A percentile compares a stretch with the other conserved stretches of the same genome.
Evolutionary conservation across 148 eudicot genomes (phyloP).

Genomic region (Rhododendron vialii): DNA sequence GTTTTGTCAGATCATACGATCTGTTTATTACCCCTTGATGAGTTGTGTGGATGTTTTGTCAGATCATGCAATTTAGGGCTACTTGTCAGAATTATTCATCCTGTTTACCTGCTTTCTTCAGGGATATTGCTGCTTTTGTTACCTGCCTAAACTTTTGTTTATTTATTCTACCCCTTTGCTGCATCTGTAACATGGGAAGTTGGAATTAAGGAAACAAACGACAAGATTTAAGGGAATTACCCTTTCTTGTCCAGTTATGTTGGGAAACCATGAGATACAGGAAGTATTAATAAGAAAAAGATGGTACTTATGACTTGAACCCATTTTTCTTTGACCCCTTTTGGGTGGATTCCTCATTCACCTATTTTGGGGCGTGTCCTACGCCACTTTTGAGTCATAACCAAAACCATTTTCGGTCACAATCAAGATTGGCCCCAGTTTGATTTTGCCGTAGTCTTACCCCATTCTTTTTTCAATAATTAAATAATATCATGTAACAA

Average conservation of each 20-base stretch:
- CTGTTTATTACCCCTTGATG: background rate
- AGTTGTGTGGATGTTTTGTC: background rate
- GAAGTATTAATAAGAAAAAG: background rate
- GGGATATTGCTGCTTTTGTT: background rate
- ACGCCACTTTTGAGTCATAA: background rate
- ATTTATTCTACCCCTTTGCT: background rate
- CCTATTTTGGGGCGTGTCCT: background rate
- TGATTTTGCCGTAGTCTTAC: background rate
- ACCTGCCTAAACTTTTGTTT: background rate
- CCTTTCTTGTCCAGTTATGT: background rate
- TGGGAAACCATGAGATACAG: background rate
- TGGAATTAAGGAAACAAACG: background rate
- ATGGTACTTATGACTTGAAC: background rate
- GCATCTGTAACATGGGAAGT: background rate
- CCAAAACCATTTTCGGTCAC: background rate
- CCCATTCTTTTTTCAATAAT: background rate
- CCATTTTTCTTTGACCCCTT: background rate
- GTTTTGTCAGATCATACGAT: background rate
- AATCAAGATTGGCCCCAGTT: background rate
- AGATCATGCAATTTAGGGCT: background rate
- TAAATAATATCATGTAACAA: background rate
- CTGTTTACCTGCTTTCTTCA: background rate
- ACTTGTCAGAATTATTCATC: background rate
- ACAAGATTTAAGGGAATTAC: background rate
- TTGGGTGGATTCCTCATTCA: background rate